Evolutionary conservation across 1,139 yeast species (phyloP), one percentile per base, ranked within the genome.

Genomic region (Kluyveromyces sp.): DNA sequence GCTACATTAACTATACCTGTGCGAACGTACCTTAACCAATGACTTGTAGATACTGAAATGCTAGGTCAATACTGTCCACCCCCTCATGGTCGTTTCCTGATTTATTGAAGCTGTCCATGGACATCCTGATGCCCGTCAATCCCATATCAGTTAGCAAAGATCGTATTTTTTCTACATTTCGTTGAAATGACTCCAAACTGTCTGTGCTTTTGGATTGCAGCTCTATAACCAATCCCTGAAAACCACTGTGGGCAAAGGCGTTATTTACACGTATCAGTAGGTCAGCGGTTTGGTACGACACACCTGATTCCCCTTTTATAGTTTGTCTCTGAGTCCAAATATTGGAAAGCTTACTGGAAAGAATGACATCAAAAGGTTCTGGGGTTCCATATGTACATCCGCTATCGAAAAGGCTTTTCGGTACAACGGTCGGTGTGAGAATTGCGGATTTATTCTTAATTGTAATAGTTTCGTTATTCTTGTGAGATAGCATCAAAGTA

Each of bases 291-390:
- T 45, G 44, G 36, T 58, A 55, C 1, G 62, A 50, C 37, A 58
- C 60, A 8, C 65, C 65, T 6, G 55, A 56, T 29, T 60, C 64
- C n/a, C 65, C 65, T 43, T 53, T 56, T 4, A 60, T 51, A 22
- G 53, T 48, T 46, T 60, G 64, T 35, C 64, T 47, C 37, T 55
- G 62, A 6, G 53, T 51, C 65, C 64, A 61, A 20, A 61, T 52
- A 41, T 58, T 60, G 1, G 63, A 53, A n/a, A 61, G 50, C 38
- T 58, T 58, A 11, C 49, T 47, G 1, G 49, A 37, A 15, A 61
- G 33, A 7, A 61, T 46, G 17, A 43, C 30, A 40, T 61, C 64
- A 35, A 61, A 47, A 4, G 63, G 44, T 32, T 55, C 60, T 8
- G 53, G 53, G 29, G 46, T 48, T 13, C 59, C 58, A 3, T 54